These are phyloP conservation scores for Herpetomonas samuelpessoai DNA, from an alignment of 208 protist species.

Conservation along the genomic window DNA sequence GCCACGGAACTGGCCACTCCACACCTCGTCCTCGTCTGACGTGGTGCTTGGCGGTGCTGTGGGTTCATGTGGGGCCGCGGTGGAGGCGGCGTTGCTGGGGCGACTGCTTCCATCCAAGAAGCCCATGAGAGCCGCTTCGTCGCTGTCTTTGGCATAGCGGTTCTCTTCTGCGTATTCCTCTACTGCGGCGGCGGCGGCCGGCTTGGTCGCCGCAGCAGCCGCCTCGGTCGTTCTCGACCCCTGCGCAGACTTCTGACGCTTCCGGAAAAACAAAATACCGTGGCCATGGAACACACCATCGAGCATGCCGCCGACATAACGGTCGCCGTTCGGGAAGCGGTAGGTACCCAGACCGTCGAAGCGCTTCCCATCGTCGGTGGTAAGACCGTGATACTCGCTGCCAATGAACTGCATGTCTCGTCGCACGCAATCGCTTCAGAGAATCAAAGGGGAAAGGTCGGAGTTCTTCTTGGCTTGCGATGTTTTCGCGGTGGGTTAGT, in stretches of 20 bases:
- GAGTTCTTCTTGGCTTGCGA: too few relatives aligned
- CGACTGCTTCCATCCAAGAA: neutral
- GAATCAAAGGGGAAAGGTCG: slow-evolving; percentile 4
- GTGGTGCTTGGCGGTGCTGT: neutral
- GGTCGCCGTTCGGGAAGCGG: slow-evolving; percentile 81
- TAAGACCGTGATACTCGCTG: slow-evolving; percentile 57
- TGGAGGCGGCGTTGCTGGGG: neutral
- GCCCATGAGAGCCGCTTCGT: too few relatives aligned
- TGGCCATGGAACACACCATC: slow-evolving; percentile 84
- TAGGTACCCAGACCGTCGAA: slow-evolving; percentile 72
- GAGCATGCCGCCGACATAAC: slow-evolving; percentile 71
- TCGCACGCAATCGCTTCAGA: neutral
- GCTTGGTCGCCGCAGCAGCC: too few relatives aligned
- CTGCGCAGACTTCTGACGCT: neutral
- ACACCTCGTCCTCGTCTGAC: slow-evolving; percentile 11
- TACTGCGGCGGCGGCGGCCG: neutral
- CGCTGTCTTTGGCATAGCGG: neutral
- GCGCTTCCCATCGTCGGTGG: slow-evolving; percentile 59
- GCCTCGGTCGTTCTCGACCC: neutral
- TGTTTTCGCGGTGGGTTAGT: too few relatives aligned
- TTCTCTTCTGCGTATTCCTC: neutral
- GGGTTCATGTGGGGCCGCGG: neutral
- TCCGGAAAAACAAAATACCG: slow-evolving; percentile 74
- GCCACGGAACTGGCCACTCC: slow-evolving; percentile 80
- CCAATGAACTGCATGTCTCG: slow-evolving; percentile 43